phyloP scores from a whole-genome alignment of 2,329 filamentous ascomycete genomes.

The Pseudopyrenochaeta lycopersici region DNA sequence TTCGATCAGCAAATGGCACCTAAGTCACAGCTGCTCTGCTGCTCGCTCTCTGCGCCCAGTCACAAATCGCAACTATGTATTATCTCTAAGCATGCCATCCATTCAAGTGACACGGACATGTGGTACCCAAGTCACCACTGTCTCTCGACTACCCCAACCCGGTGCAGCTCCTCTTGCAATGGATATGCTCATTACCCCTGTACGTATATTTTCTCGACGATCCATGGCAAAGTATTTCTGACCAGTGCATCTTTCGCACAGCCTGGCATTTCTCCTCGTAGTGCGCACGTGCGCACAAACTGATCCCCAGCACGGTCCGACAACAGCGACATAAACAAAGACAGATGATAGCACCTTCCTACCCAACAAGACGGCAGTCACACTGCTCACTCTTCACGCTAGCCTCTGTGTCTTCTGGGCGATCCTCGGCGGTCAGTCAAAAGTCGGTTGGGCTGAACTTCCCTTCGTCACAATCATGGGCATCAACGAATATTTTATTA shows the following conservation, averaged over 20 bases:
- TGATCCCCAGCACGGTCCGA: not conserved
- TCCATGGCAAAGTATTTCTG: not conserved
- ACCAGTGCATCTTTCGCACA: conserved; percentile 2
- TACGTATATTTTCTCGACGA: not conserved
- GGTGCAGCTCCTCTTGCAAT: conserved; percentile 3
- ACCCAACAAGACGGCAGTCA: conserved; percentile 3
- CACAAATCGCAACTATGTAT: conserved; percentile 6
- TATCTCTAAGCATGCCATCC: conserved; percentile 8
- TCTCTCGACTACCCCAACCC: conserved; percentile 3
- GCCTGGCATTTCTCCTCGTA: not conserved
- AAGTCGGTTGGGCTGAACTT: conserved; percentile 1
- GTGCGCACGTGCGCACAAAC: not conserved
- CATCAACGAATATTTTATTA: conserved; percentile 3
- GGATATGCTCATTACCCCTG: conserved; percentile 6
- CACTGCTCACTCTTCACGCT: conserved; percentile 5
- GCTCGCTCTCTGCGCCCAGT: conserved; percentile 6
- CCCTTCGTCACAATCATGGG: conserved; percentile 4
- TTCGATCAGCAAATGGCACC: conserved; percentile 1
- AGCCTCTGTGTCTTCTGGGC: conserved; percentile 7
- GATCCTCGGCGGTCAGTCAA: not conserved
- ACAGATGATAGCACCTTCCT: not conserved
- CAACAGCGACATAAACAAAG: not conserved
- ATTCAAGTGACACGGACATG: conserved; percentile 6
- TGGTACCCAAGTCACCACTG: conserved; percentile 6
- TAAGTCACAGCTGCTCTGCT: not conserved